Conservation (phyloP, 106 monocot species). For the Amphibolis antarctica region DNA sequence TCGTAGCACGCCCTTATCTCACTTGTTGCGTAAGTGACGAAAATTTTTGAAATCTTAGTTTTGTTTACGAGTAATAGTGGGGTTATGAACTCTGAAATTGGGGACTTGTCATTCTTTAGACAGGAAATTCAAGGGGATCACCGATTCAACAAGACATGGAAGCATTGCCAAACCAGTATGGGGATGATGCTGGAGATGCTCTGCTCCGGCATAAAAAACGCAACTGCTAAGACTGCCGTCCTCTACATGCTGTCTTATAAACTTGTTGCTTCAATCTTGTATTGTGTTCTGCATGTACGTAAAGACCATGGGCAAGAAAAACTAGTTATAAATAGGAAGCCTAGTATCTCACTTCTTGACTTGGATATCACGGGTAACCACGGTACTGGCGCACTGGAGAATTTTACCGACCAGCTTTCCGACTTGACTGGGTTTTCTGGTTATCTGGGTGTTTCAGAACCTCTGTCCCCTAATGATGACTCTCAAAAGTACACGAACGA, state of each 20-base stretch:
- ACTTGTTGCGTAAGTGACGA: slow-evolving; percentile 19
- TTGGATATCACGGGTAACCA: slow-evolving; percentile 5
- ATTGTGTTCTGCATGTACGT: slow-evolving; percentile 20
- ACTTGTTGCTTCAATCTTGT: slow-evolving; percentile 15
- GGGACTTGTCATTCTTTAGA: slow-evolving; percentile 25
- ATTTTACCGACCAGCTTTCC: slow-evolving; percentile 13
- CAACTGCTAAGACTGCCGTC: slow-evolving; percentile 32
- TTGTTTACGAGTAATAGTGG: neutral
- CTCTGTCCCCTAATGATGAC: neutral
- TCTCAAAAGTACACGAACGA: neutral
- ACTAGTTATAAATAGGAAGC: slow-evolving; percentile 4
- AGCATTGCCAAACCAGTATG: slow-evolving; percentile 31
- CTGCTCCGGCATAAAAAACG: slow-evolving; percentile 57
- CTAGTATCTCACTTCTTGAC: slow-evolving; percentile 14
- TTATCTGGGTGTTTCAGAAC: slow-evolving; percentile 1
- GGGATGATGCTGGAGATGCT: slow-evolving; percentile 25
- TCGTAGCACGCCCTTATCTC: slow-evolving; percentile 32
- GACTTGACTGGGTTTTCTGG: slow-evolving; percentile 34
- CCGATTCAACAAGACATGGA: slow-evolving; percentile 35
- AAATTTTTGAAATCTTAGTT: neutral
- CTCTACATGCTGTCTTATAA: slow-evolving; percentile 10
- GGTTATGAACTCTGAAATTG: neutral
- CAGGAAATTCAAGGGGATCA: slow-evolving; percentile 37
- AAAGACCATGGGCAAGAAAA: slow-evolving; percentile 20
- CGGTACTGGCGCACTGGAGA: neutral